Evolutionary conservation across 140 eudicot genomes (phyloP).

Genomic region (Flaveria floridana): DNA sequence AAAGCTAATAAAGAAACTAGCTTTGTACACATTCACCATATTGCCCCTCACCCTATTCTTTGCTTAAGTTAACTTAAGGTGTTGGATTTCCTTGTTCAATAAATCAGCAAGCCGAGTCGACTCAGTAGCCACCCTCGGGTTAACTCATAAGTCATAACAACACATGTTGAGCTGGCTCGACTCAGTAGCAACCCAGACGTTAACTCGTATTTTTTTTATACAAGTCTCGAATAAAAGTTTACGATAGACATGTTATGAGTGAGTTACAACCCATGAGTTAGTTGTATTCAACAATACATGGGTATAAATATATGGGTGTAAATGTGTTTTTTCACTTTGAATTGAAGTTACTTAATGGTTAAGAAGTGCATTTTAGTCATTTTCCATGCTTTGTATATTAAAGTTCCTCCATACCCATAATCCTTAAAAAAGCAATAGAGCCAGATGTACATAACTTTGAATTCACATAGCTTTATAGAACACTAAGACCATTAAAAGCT

Average conservation of each 20-base stretch:
- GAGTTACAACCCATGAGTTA: neutral
- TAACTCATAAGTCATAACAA: no score
- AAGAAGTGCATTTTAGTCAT: conserved; percentile 53
- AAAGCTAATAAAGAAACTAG: conserved; percentile 25
- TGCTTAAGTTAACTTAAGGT: conserved; percentile 28
- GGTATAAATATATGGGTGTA: conserved; percentile 18
- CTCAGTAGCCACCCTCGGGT: neutral
- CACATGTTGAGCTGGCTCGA: no score
- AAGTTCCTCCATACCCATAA: conserved; percentile 39
- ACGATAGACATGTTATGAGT: neutral
- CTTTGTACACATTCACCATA: conserved; percentile 27
- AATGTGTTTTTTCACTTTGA: conserved; percentile 16
- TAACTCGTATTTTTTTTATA: neutral
- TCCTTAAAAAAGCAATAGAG: conserved; percentile 46
- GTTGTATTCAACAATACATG: neutral
- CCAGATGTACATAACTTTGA: conserved; percentile 35
- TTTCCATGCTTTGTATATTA: conserved; percentile 27
- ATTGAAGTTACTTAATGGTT: conserved; percentile 50
- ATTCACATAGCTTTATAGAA: conserved; percentile 37
- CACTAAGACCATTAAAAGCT: conserved; percentile 25
- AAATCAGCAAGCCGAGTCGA: neutral
- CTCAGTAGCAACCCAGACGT: no score
- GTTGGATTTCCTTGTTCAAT: neutral
- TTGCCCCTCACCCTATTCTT: conserved; percentile 34
- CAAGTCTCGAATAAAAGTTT: no score